Evolutionary conservation across 2,329 filamentous ascomycete genomes (phyloP).

Genomic region (Stenocarpella maydis): DNA sequence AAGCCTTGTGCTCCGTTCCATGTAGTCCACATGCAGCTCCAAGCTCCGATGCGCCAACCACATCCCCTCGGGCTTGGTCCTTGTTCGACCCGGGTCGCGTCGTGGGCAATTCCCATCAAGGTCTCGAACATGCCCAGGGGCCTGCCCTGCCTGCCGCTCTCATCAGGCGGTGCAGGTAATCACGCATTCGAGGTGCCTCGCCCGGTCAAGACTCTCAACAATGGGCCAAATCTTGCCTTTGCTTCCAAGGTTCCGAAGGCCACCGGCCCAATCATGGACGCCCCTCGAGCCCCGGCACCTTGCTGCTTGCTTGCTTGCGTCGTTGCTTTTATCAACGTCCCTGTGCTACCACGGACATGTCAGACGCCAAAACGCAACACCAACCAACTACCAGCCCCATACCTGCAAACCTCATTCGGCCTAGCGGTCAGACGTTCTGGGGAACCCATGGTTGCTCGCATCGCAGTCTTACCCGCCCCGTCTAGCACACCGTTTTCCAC

Average conservation of each 20-base stretch:
- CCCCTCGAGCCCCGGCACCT: slow-evolving; percentile 14
- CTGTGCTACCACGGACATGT: slow-evolving; percentile 21
- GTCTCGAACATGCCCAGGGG: slow-evolving; percentile 5
- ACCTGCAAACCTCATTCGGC: slow-evolving; percentile 8
- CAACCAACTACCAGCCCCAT: slow-evolving; percentile 12
- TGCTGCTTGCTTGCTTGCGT: slow-evolving; percentile 24
- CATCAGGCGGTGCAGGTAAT: slow-evolving; percentile 14
- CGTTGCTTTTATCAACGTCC: slow-evolving; percentile 12
- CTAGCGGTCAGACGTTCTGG: slow-evolving; percentile 23
- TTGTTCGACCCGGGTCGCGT: neutral
- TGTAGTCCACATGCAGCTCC: slow-evolving; percentile 24
- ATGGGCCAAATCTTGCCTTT: slow-evolving; percentile 1
- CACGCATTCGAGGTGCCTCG: neutral
- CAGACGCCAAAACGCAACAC: slow-evolving; percentile 26
- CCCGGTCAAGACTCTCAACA: neutral
- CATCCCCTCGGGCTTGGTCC: slow-evolving; percentile 18
- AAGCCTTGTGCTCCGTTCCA: too few species aligned
- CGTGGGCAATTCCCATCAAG: slow-evolving; percentile 10
- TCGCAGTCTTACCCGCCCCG: slow-evolving; percentile 33
- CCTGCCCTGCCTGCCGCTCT: slow-evolving; percentile 5
- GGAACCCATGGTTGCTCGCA: slow-evolving; percentile 20
- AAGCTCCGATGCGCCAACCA: slow-evolving; percentile 23
- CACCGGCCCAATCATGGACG: slow-evolving; percentile 21
- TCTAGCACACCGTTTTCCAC: slow-evolving; percentile 39
- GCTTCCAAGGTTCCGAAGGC: slow-evolving; percentile 22